These are phyloP conservation scores for Suhomyces bolitotheri DNA, from an alignment of 1,139 yeast genomes.

Conservation along the genomic window DNA sequence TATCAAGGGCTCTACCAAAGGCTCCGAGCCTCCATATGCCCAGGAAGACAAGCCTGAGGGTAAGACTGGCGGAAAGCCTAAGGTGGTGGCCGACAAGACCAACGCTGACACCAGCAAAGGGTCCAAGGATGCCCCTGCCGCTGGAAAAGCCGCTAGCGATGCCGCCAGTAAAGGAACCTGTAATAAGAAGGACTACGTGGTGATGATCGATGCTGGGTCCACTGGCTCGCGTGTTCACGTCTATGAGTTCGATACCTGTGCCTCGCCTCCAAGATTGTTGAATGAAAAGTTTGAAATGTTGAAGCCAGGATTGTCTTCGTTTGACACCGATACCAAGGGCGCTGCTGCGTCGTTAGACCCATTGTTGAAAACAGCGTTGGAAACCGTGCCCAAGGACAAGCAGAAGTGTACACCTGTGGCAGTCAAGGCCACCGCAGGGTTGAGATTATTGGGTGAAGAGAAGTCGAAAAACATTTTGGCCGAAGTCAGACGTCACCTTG, in stretches of 20 bases:
- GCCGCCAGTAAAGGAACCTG: slow-evolving; percentile 20
- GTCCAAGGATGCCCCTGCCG: slow-evolving; percentile 2
- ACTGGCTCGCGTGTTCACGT: slow-evolving; percentile 96
- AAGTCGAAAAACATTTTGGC: slow-evolving; percentile 68
- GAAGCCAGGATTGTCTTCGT: slow-evolving; percentile 89
- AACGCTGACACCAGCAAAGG: slow-evolving; percentile 2
- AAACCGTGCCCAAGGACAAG: slow-evolving; percentile 68
- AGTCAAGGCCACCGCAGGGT: slow-evolving; percentile 97
- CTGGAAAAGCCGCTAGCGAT: slow-evolving; percentile 3
- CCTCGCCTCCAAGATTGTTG: slow-evolving; percentile 74
- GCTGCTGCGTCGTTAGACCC: slow-evolving; percentile 90
- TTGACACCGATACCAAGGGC: slow-evolving; percentile 72
- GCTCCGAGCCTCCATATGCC: slow-evolving; percentile 40
- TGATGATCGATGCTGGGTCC: slow-evolving; percentile 97
- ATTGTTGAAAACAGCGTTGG: slow-evolving; percentile 69
- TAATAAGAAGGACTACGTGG: slow-evolving; percentile 50
- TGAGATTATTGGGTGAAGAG: slow-evolving; percentile 78
- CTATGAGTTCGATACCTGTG: slow-evolving; percentile 85
- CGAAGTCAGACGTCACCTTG: slow-evolving; percentile 75
- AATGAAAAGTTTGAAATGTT: slow-evolving; percentile 84
- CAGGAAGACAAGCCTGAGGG: slow-evolving; percentile 13
- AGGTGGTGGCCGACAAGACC: slow-evolving; percentile 28
- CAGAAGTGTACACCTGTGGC: slow-evolving; percentile 89
- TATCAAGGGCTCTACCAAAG: slow-evolving; percentile 39
- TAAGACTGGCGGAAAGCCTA: slow-evolving; percentile 15